Conservation (phyloP, 2,329 filamentous ascomycete genomes). For the Tolypocladium endophyticum region DNA sequence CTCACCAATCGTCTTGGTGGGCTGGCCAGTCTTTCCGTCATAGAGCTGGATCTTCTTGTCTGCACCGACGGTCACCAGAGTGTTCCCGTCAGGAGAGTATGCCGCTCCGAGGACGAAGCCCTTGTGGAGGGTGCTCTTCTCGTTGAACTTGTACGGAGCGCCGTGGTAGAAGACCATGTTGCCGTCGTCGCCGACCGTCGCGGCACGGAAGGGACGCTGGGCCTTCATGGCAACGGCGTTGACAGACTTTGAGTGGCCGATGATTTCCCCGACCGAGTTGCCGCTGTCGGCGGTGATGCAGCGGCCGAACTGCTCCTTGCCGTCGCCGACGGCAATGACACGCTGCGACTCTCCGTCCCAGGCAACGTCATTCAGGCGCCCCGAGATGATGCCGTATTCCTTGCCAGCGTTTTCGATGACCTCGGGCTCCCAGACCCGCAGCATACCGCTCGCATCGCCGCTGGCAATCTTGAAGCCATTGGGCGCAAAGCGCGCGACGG, state of each 20-base stretch:
- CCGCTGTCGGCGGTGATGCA: constrained; percentile 94
- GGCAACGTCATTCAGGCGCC: constrained; percentile 89
- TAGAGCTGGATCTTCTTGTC: constrained; percentile 90
- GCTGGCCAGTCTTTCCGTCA: constrained; percentile 89
- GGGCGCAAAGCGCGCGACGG: constrained; percentile 86
- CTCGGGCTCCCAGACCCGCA: constrained; percentile 88
- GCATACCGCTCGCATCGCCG: constrained; percentile 73
- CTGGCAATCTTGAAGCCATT: constrained; percentile 92
- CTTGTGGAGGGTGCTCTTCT: constrained; percentile 70
- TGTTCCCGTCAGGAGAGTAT: constrained; percentile 80
- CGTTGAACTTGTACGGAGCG: constrained; percentile 90
- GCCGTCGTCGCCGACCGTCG: constrained; percentile 83
- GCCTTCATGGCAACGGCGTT: constrained; percentile 86
- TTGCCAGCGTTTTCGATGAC: constrained; percentile 79
- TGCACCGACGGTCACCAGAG: constrained; percentile 80
- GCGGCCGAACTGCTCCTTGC: constrained; percentile 85
- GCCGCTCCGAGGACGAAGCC: constrained; percentile 82
- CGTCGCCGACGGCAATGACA: constrained; percentile 91
- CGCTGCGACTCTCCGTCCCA: constrained; percentile 97
- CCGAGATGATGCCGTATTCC: constrained; percentile 89
- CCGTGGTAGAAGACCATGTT: constrained; percentile 88
- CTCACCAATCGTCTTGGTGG: constrained; percentile 65
- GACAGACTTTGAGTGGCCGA: constrained; percentile 80
- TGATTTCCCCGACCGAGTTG: constrained; percentile 91
- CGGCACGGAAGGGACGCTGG: constrained; percentile 81